These are phyloP conservation scores for Cerioporus squamosus DNA, from an alignment of 1,284 basidiomycete genomes.

Conservation along the genomic window DNA sequence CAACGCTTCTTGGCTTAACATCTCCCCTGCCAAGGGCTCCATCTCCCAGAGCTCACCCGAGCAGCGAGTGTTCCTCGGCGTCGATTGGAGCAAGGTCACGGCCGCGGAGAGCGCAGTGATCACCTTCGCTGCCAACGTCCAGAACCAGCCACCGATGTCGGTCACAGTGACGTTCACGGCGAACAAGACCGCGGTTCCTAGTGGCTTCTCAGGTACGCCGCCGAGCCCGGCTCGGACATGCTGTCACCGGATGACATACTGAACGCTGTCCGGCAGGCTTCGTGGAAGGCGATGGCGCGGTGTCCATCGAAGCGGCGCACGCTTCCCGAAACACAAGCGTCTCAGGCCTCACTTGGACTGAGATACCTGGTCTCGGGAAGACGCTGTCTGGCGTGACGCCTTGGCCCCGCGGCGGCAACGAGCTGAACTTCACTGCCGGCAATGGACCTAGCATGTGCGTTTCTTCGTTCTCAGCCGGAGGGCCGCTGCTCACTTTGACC, in stretches of 20 bases:
- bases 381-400: constrained; percentile 66
- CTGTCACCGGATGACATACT: not conserved
- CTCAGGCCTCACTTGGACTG: constrained; percentile 57
- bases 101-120: constrained; percentile 48
- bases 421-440: constrained; percentile 61
- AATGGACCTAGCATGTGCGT: constrained; percentile 62
- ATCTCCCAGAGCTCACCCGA: constrained; percentile 56
- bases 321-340: constrained; percentile 55
- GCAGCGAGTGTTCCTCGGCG: constrained; percentile 56
- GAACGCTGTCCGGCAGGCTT: constrained; percentile 46
- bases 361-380: constrained; percentile 60
- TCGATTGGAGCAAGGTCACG: constrained; percentile 63
- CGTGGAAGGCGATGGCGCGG: constrained; percentile 63
- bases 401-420: constrained; percentile 58
- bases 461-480: not conserved
- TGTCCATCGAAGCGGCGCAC: constrained; percentile 71
- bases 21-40: constrained; percentile 51
- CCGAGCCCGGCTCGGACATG: not conserved
- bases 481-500: not conserved
- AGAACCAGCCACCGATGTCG: constrained; percentile 40
- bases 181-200: constrained; percentile 41
- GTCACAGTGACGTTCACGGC: constrained; percentile 47
- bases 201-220: constrained; percentile 52
- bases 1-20: constrained; percentile 58
- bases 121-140: constrained; percentile 50